These are phyloP conservation scores for Euphorbia schlechtendalii DNA, from an alignment of 441 rosid genomes.

Conservation along the genomic window DNA sequence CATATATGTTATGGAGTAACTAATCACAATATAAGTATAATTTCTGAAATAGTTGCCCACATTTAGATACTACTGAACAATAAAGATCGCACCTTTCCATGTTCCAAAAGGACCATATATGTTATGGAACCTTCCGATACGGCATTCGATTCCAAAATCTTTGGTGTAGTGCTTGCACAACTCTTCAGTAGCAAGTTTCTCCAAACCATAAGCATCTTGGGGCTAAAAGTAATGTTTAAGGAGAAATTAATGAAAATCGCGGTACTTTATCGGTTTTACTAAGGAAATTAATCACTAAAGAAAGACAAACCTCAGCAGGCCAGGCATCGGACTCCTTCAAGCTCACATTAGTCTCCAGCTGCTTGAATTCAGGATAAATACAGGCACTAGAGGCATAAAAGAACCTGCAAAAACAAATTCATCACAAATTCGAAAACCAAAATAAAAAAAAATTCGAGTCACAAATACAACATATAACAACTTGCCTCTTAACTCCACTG, in stretches of 20 bases:
- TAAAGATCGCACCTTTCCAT: constrained; percentile 65
- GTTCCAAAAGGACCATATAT: constrained; percentile 97
- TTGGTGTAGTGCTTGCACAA: constrained; percentile 95
- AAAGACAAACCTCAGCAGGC: constrained; percentile 89
- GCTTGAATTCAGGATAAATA: constrained; percentile 95
- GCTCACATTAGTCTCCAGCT: constrained; percentile 94
- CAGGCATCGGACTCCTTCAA: constrained; percentile 98
- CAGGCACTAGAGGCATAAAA: constrained; percentile 99
- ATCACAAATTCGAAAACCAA: constrained; percentile 1
- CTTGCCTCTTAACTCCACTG: constrained; percentile 76
- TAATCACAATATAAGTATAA: constrained; percentile 5
- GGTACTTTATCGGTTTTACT: neutral
- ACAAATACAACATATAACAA: neutral
- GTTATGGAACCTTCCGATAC: constrained; percentile 91
- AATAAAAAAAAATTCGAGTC: neutral
- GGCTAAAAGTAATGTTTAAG: constrained; percentile 48
- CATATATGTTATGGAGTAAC: constrained; percentile 78
- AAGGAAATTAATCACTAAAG: neutral
- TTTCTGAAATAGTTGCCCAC: neutral
- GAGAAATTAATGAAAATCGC: constrained; percentile 7
- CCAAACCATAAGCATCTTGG: constrained; percentile 99
- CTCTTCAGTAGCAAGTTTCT: constrained; percentile 96
- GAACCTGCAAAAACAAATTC: constrained; percentile 40
- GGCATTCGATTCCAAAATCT: constrained; percentile 91
- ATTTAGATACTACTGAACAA: neutral